Evolutionary conservation across 768 basidiomycete genomes (phyloP).

Genomic region (Mycena floridula): DNA sequence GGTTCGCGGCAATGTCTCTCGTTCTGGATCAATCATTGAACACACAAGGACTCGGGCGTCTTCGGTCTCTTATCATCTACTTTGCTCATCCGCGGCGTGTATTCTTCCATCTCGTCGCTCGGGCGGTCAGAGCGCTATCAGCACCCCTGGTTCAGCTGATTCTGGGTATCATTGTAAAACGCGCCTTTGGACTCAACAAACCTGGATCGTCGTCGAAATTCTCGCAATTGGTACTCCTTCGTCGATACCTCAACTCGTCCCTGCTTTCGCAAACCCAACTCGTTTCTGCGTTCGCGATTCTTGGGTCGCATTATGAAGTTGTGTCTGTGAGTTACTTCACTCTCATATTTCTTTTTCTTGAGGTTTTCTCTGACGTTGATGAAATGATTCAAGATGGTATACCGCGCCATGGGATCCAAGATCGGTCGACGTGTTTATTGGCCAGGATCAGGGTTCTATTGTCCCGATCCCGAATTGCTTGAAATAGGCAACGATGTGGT

Average conservation of each 20-base stretch:
- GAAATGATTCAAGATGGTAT: conserved; percentile 21
- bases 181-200: conserved; percentile 30
- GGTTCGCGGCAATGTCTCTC: conserved; percentile 31
- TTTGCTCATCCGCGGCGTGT: conserved; percentile 33
- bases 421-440: conserved; percentile 41
- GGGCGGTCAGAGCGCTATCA: conserved; percentile 27
- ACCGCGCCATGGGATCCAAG: conserved; percentile 40
- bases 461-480: conserved; percentile 39
- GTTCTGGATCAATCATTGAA: conserved; percentile 26
- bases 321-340: conserved; percentile 28
- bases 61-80: conserved; percentile 36
- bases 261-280: conserved; percentile 30
- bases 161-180: conserved; percentile 34
- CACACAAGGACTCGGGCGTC: conserved; percentile 19
- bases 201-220: conserved; percentile 17
- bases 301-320: conserved; percentile 38
- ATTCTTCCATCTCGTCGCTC: conserved; percentile 31
- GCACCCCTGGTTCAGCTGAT: conserved; percentile 32
- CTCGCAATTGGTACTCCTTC: conserved; percentile 24
- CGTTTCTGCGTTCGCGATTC: conserved; percentile 30
- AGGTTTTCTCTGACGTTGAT: no score
- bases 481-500: conserved; percentile 43
- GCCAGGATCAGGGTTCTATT: conserved; percentile 39
- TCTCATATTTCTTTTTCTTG: no score
- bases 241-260: conserved; percentile 30